These are phyloP conservation scores for Fraxinus baroniana DNA, from an alignment of 305 asterid species.

Conservation along the genomic window DNA sequence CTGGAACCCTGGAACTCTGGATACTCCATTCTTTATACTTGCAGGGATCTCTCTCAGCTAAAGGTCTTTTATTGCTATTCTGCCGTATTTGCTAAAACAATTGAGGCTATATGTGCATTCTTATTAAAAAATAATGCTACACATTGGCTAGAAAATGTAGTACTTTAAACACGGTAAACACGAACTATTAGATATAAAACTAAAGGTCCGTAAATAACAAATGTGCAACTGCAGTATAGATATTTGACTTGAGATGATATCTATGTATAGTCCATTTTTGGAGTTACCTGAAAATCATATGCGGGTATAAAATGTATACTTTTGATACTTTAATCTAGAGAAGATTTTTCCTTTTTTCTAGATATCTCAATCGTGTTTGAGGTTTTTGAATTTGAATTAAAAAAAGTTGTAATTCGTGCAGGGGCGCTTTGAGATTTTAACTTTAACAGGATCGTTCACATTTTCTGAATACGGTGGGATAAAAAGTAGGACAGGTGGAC, in stretches of 20 bases:
- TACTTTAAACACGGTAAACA: neutral
- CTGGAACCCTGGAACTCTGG: neutral
- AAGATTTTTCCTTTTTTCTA: too few species aligned
- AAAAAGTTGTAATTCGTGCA: constrained; percentile 35
- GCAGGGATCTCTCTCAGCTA: neutral
- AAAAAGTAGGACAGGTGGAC: constrained; percentile 70
- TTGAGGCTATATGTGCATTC: neutral
- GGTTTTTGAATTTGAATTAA: neutral
- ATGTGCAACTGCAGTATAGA: too few species aligned
- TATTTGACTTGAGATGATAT: neutral
- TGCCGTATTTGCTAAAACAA: neutral
- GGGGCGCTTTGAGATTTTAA: constrained; percentile 91
- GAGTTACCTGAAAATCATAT: neutral
- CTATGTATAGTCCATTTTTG: neutral
- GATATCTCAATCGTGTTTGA: neutral
- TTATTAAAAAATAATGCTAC: too few species aligned
- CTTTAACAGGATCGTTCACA: constrained; percentile 73
- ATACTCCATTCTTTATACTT: neutral
- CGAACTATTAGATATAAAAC: neutral
- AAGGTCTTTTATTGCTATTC: neutral
- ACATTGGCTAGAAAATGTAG: too few species aligned
- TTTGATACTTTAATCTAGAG: neutral
- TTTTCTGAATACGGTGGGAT: constrained; percentile 63
- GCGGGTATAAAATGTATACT: neutral
- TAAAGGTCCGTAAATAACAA: too few species aligned